Conservation (phyloP, 2,329 filamentous ascomycete genomes). For the Ceratocystis albifundus region DNA sequence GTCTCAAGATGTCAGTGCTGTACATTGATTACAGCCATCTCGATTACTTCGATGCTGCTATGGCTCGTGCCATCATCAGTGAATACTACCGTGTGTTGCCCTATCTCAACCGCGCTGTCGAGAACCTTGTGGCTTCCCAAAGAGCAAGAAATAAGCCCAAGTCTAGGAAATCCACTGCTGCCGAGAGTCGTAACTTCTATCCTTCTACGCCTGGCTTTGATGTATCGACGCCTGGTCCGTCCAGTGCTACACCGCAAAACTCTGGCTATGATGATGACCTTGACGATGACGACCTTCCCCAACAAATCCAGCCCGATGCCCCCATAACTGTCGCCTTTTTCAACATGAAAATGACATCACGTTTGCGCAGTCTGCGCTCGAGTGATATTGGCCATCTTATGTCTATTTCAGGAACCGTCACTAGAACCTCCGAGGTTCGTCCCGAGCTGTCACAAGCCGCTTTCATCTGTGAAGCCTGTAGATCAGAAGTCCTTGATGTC, state of each 20-base stretch:
- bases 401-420: conserved; percentile 94
- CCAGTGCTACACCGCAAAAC: conserved; percentile 20
- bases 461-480: conserved; percentile 82
- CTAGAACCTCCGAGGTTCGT: conserved; percentile 89
- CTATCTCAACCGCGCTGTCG: conserved; percentile 63
- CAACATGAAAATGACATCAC: conserved; percentile 76
- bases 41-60: conserved; percentile 59
- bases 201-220: conserved; percentile 20
- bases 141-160: conserved; percentile 11
- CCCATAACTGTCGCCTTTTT: conserved; percentile 89
- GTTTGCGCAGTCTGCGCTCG: conserved; percentile 75
- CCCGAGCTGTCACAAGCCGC: conserved; percentile 87
- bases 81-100: conserved; percentile 94
- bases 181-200: conserved; percentile 16
- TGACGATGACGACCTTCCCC: conserved; percentile 42
- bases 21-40: conserved; percentile 85
- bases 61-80: conserved; percentile 75
- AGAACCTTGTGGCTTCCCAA: conserved; percentile 19
- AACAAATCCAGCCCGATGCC: conserved; percentile 57
- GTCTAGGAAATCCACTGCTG: conserved; percentile 15
- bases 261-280: conserved; percentile 18
- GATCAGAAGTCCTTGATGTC: conserved; percentile 72
- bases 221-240: conserved; percentile 20
- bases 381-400: conserved; percentile 83
- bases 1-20: conserved; percentile 66